Evolutionary conservation across 140 eudicot species (phyloP), one percentile per base, ranked within the genome.

Genomic region (Flaveria floridana): DNA sequence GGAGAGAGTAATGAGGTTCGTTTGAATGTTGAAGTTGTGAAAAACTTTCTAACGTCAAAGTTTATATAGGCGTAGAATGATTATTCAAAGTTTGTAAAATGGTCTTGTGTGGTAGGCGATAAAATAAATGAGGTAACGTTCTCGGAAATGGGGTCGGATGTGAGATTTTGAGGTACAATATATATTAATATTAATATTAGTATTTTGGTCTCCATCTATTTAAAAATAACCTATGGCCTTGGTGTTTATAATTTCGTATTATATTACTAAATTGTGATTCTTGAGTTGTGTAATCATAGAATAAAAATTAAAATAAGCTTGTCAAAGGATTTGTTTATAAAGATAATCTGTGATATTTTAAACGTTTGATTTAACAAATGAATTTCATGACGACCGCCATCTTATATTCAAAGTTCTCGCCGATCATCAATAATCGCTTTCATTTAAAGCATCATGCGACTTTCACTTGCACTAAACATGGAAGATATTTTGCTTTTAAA

Each of bases 61-160:
- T 10, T 65, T 65, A 12, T 65, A 65, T 65, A 65, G 50, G 46
- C 0, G 51, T 65, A 48, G 26, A 37, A 37, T 1, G 6, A 6
- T 65, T 37, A 30, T 65, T 34, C 51, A n/a, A 37, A 64, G 70
- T 64, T n/a, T 34, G 70, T 64, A 64, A 64, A 64, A 15, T 34
- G 70, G 70, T 65, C 51, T 2, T 65, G 6, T 37, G 2, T 65
- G 70, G 70, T 65, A 0, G 70, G 70, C 70, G 70, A 34, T 65
- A 34, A 13, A 41, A n/a, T 65, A 44, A 34, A 34, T 34, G 41
- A 65, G 70, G 70, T 65, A 7, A 65, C 16, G 70, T 65, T 65
- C 70, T 16, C 0, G 70, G 70, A 65, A 65, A 7, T 3, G 6
- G 28, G 13, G 70, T n/a, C 0, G 9, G 50, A 65, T 65, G 51